Conservation (phyloP, 768 basidiomycete genomes). For the Omphalotus guepiniiformis region DNA sequence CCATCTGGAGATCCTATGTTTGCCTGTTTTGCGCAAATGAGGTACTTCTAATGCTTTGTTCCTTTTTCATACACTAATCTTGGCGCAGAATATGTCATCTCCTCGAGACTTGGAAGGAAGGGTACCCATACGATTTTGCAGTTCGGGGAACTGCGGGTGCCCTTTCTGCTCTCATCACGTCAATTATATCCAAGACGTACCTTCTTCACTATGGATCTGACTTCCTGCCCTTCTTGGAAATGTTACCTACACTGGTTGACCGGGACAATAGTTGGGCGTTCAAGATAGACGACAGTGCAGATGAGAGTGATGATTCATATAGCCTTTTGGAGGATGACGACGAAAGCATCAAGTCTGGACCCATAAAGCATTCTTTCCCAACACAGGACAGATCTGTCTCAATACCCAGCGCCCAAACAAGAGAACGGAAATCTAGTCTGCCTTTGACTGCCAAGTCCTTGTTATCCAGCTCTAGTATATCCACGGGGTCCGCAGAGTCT, state of each 20-base stretch:
- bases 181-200: conserved; percentile 74
- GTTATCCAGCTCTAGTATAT: conserved; percentile 28
- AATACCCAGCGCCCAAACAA: conserved; percentile 22
- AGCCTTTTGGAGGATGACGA: conserved; percentile 54
- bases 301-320: conserved; percentile 62
- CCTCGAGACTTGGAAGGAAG: conserved; percentile 71
- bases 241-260: conserved; percentile 59
- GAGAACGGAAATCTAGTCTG: conserved; percentile 70
- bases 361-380: conserved; percentile 14
- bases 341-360: conserved; percentile 20
- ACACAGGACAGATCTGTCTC: conserved; percentile 22
- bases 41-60: conserved; percentile 36
- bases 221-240: conserved; percentile 75
- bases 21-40: conserved; percentile 86
- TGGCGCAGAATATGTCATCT: conserved; percentile 68
- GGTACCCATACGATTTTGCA: conserved; percentile 77
- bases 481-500: conserved; percentile 20
- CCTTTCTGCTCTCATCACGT: conserved; percentile 71
- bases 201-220: conserved; percentile 83
- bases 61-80: conserved; percentile 8
- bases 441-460: conserved; percentile 47
- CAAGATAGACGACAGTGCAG: conserved; percentile 51
- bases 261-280: conserved; percentile 73
- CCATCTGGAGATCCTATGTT: conserved; percentile 79
- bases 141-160: conserved; percentile 72